A percentile compares a stretch with the other conserved stretches of the same genome.
Evolutionary conservation across 352 stramenopile genomes (phyloP).

Genomic region (Phytopythium kandeliae): DNA sequence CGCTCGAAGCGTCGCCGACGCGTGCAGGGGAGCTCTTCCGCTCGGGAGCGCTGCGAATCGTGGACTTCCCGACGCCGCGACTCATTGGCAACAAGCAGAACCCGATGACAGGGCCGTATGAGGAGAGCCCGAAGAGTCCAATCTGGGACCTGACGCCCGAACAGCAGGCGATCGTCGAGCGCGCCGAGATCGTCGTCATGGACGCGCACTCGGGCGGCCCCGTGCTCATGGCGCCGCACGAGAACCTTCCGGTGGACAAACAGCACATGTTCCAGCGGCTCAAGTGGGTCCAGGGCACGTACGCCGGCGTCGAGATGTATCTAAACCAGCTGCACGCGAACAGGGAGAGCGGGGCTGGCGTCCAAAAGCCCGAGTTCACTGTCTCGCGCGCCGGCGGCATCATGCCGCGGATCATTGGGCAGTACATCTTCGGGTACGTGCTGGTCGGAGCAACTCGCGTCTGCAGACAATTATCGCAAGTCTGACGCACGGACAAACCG

Average conservation of each 20-base stretch:
- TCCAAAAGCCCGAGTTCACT: constrained; percentile 18
- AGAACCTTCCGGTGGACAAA: constrained; percentile 25
- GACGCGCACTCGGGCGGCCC: constrained; percentile 18
- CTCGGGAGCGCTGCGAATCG: constrained; percentile 18
- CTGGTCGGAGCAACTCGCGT: too few relatives aligned
- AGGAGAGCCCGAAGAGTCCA: constrained; percentile 20
- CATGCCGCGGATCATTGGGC: constrained; percentile 33
- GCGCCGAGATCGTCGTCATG: constrained; percentile 27
- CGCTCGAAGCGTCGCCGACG: constrained; percentile 13
- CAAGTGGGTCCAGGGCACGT: constrained; percentile 38
- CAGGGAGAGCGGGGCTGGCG: not conserved
- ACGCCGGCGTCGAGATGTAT: constrained; percentile 31
- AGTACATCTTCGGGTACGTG: constrained; percentile 31
- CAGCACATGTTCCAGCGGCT: constrained; percentile 21
- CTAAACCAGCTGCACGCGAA: constrained; percentile 10
- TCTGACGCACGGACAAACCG: not conserved
- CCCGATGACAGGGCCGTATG: constrained; percentile 16
- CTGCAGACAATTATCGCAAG: too few relatives aligned
- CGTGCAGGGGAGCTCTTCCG: constrained; percentile 21
- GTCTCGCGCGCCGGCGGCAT: constrained; percentile 31
- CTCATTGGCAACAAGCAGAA: constrained; percentile 30
- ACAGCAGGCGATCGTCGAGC: constrained; percentile 20
- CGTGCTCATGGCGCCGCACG: constrained; percentile 23
- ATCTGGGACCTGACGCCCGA: constrained; percentile 19
- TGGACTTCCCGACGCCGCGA: constrained; percentile 25